These are phyloP conservation scores for Cicer arietinum DNA, from an alignment of 306 rosid species.

Conservation along the genomic window DNA sequence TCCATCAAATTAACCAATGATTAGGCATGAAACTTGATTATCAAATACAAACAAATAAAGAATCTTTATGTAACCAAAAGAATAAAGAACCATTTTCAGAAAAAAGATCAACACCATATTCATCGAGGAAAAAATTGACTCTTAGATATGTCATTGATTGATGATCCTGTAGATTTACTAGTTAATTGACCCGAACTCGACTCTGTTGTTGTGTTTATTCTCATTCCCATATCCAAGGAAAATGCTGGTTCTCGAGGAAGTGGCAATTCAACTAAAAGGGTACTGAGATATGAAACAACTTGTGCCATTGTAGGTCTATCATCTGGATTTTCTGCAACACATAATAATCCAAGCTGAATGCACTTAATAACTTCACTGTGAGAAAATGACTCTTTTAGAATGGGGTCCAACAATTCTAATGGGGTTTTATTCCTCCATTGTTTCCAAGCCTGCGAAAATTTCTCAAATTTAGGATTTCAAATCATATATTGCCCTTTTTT, in stretches of 20 bases:
- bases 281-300: slow-evolving; percentile 28
- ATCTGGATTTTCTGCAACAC: slow-evolving; percentile 42
- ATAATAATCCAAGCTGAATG: slow-evolving; percentile 41
- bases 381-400: slow-evolving; percentile 35
- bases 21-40: background rate
- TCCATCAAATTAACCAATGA: background rate
- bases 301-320: slow-evolving; percentile 45
- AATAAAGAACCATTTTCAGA: slow-evolving; percentile 6
- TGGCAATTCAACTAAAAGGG: slow-evolving; percentile 32
- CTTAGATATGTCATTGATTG: slow-evolving; percentile 41
- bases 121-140: slow-evolving; percentile 36
- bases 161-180: slow-evolving; percentile 22
- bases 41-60: background rate
- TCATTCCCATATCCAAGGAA: slow-evolving; percentile 18
- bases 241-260: slow-evolving; percentile 40
- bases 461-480: slow-evolving; percentile 4
- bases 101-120: background rate
- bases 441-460: slow-evolving; percentile 55
- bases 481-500: background rate
- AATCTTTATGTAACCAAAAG: background rate
- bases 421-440: slow-evolving; percentile 47
- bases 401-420: slow-evolving; percentile 51
- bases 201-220: background rate
- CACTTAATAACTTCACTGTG: slow-evolving; percentile 49
- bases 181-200: slow-evolving; percentile 17